Evolutionary conservation across 2,329 filamentous ascomycete genomes (phyloP).

Genomic region (Nothomitra cinnamomea): DNA sequence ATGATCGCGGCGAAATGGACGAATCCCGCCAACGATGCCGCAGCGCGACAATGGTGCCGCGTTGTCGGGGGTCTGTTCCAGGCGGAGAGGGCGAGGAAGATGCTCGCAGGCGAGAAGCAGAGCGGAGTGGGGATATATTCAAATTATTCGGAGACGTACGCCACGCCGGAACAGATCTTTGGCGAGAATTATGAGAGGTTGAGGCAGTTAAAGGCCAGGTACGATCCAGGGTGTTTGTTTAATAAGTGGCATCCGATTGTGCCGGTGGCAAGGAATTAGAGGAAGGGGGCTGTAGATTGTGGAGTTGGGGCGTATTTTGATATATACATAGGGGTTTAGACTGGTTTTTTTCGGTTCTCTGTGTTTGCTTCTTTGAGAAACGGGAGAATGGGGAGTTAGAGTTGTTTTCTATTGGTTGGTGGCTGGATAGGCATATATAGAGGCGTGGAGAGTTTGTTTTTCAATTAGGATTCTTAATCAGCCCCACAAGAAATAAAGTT

Average conservation of each 20-base stretch:
- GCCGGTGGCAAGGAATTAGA: not conserved
- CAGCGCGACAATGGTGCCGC: conserved; percentile 24
- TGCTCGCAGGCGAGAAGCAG: conserved; percentile 12
- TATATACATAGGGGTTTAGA: too few species aligned
- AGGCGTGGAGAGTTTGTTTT: too few species aligned
- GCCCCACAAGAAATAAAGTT: too few species aligned
- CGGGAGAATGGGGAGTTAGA: too few species aligned
- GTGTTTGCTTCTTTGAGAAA: too few species aligned
- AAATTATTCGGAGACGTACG: conserved; percentile 16
- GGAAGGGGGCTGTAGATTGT: too few species aligned
- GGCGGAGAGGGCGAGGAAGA: conserved; percentile 9
- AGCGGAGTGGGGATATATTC: conserved; percentile 16
- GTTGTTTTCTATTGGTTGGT: too few species aligned
- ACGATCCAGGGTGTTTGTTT: conserved; percentile 21
- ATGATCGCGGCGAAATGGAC: conserved; percentile 26
- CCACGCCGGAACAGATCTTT: conserved; percentile 17
- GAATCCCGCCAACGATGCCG: conserved; percentile 20
- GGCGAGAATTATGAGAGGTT: conserved; percentile 18
- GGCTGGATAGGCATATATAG: too few species aligned
- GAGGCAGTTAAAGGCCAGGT: conserved; percentile 19
- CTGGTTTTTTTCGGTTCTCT: too few species aligned
- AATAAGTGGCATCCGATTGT: conserved; percentile 13
- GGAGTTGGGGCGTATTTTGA: too few species aligned
- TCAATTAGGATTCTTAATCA: too few species aligned
- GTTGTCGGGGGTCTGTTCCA: conserved; percentile 16